Conservation (phyloP, 1,139 yeast genomes). For the Kodamaea anthophila region DNA sequence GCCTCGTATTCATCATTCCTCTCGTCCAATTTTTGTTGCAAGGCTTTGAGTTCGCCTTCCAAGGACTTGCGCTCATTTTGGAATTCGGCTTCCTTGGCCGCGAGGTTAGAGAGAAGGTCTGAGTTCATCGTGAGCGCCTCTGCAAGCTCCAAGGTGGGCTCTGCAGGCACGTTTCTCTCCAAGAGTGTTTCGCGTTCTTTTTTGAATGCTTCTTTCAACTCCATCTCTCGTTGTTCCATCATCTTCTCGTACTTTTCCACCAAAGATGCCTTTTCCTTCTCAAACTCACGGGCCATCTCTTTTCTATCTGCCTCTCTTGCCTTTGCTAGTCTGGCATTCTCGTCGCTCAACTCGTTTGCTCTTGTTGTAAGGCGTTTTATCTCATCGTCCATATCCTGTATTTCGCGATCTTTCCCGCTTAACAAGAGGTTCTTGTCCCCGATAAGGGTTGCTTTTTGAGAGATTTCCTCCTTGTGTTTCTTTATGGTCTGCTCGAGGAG, state of each 20-base stretch:
- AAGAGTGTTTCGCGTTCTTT: constrained; percentile 15
- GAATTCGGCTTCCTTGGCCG: constrained; percentile 57
- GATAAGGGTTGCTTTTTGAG: background rate
- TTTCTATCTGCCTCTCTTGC: background rate
- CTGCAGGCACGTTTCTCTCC: no score
- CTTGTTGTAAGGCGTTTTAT: constrained; percentile 1
- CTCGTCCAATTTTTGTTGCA: constrained; percentile 29
- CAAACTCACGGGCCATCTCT: background rate
- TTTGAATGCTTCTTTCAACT: constrained; percentile 15
- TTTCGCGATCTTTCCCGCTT: constrained; percentile 1
- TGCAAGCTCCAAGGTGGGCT: constrained; percentile 13
- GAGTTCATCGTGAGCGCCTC: constrained; percentile 35
- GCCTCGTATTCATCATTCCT: constrained; percentile 49
- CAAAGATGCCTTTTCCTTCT: constrained; percentile 1
- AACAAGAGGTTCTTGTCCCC: constrained; percentile 1
- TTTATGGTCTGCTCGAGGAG: background rate
- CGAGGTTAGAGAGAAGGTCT: constrained; percentile 61
- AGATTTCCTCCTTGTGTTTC: background rate
- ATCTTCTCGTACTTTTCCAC: background rate
- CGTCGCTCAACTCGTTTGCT: constrained; percentile 1
- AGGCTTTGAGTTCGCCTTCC: constrained; percentile 43
- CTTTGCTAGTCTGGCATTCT: background rate
- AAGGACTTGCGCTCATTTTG: constrained; percentile 46
- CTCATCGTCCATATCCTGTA: background rate
- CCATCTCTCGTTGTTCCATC: no score